Conservation (phyloP, 2,329 filamentous ascomycete species). For the Aspergillus sp. region DNA sequence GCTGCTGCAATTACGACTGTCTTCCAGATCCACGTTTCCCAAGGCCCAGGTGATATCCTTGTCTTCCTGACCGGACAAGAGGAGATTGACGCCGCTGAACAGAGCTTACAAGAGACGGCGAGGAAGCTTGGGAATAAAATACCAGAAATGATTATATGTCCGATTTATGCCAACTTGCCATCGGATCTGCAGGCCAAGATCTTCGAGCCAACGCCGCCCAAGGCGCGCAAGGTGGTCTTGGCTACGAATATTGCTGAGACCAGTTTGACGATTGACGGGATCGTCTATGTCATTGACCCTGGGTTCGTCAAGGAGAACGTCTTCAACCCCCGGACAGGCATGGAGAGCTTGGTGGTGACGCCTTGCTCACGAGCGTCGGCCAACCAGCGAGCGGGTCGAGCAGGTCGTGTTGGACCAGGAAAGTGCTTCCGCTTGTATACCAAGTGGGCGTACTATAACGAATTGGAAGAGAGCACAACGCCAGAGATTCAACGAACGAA, state of each 20-base stretch:
- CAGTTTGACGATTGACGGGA: constrained; percentile 91
- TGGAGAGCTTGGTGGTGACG: constrained; percentile 88
- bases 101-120: constrained; percentile 81
- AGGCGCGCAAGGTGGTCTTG: constrained; percentile 85
- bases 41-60: constrained; percentile 84
- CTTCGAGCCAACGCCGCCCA: constrained; percentile 87
- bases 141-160: constrained; percentile 85
- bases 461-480: constrained; percentile 88
- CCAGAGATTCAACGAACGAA: constrained; percentile 94
- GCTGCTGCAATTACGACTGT: constrained; percentile 89
- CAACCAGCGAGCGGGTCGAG: constrained; percentile 89
- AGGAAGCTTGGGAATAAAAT: constrained; percentile 83
- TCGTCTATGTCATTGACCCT: constrained; percentile 93
- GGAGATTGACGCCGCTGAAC: constrained; percentile 88
- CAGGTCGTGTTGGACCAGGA: constrained; percentile 87
- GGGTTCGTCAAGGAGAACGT: constrained; percentile 96
- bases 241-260: constrained; percentile 98
- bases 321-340: constrained; percentile 87
- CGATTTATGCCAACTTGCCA: constrained; percentile 92
- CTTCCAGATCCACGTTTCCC: constrained; percentile 91
- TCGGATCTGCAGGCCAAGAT: constrained; percentile 91
- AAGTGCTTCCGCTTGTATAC: constrained; percentile 95
- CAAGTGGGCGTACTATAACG: constrained; percentile 91
- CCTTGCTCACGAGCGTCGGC: constrained; percentile 91
- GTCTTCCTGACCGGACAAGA: constrained; percentile 96